Evolutionary conservation across 345 rosid species (phyloP), one percentile per base, ranked within the genome.

Genomic region (Durio zibethinus): DNA sequence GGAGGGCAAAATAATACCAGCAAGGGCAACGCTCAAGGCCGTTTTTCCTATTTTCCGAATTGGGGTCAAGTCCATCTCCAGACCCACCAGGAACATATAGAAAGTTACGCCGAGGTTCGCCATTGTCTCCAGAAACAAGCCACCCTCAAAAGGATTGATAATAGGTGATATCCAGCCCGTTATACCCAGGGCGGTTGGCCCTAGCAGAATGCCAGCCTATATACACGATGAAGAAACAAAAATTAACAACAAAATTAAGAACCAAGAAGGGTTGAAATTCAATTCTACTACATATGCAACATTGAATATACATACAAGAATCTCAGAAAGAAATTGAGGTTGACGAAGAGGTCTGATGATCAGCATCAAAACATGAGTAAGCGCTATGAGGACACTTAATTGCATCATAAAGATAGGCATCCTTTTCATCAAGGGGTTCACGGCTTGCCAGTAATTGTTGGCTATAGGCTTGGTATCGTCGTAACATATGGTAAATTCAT

Each of bases 1-100:
- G 14, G 81, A 12, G 0, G 91, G 86, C n/a, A 82, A 10, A 5
- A 80, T 2, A 21, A 79, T 59, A n/a, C 85, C 87, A 0, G 84
- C 76, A 2, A 80, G 8, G 23, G 90, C 84, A 33, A 85, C 36
- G 59, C 67, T 36, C 15, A 66, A 40, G 4, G 79, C 64, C 53
- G 48, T 25, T 56, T 76, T 76, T 2, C 52, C 73, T n/a, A 54
- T 67, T 18, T 23, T 76, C 29, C 73, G 50, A 38, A 76, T 23
- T 4, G 79, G 79, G 50, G 73, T 53, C 1, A 67, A 21, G 73
- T 76, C 79, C 79, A 76, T 76, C 62, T 76, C 79, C 10, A 76
- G 73, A n/a, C 79, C 74, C n/a, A 66, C 79, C 16, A 76, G 25
- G 62, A 76, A 76, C 79, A 76, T 76, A 43, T 76, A 76, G 53